Base-by-base conservation (phyloP, 2,329 filamentous ascomycete species). In the Penicillium frequentans region DNA sequence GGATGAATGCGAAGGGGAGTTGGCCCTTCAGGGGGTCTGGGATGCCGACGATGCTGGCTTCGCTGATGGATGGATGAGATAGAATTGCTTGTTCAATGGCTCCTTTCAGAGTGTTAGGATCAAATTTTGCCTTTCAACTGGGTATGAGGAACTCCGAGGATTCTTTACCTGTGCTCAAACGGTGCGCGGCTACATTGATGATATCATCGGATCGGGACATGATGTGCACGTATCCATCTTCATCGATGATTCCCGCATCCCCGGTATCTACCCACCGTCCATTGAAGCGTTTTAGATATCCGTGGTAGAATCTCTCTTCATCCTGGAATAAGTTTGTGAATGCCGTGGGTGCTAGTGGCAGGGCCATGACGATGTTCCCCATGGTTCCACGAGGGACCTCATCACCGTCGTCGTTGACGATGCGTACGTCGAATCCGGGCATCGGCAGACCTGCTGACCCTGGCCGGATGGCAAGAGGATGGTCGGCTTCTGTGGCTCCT, bases 101-200 rank as follows among this genome's bases (percentile, higher is more conserved):
- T 49, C 91, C 90, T 90, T 63, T 55, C 33, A 43, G n/a, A 46
- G 11, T 16, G 23, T 54, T 29, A 35, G 39, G 2, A 31, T 31
- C 29, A 31, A 31, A 13, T 7, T 19, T 23, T 14, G 21, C 11
- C 35, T 23, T 45, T 14, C 5, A 8, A 11, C 10, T 24, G 8
- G 21, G 27, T 42, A 23, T 42, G 19, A 13, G 8, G 29, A 16
- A 19, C 19, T 49, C 53, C 42, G 47, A 35, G 27, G 27, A 42
- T 39, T 31, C 73, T 81, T 66, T 79, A 90, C 90, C 91, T 11
- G 92, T 96, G 61, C 90, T 93, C 59, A 97, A 87, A 14, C 93
- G 85, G 77, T 97, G 93, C 5, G 93, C 92, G 42, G 92, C 93
- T n/a, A 96, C 93, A 70, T 97, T 97, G 70, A 97, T 92, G 58